Evolutionary conservation across 2,329 filamentous ascomycete species (phyloP).

Genomic region (Stagonosporopsis tanaceti): DNA sequence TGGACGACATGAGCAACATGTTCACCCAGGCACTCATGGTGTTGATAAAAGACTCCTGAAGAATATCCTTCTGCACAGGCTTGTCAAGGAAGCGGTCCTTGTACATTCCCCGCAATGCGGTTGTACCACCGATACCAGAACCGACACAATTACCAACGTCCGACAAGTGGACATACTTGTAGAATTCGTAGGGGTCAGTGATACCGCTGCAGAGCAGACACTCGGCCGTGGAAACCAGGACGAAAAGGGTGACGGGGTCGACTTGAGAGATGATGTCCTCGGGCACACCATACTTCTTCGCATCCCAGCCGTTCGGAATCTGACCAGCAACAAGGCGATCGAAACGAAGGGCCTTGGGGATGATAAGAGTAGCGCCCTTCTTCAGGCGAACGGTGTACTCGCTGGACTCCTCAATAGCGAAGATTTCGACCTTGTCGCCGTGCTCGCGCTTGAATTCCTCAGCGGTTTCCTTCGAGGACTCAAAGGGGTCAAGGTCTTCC

Average conservation of each 20-base stretch:
- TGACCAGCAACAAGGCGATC: conserved; percentile 97
- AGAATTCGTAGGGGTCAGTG: conserved; percentile 99
- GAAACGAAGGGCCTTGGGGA: conserved; percentile 96
- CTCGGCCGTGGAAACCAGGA: conserved; percentile 92
- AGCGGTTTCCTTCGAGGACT: conserved; percentile 95
- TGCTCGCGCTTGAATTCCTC: conserved; percentile 98
- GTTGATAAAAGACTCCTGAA: conserved; percentile 99
- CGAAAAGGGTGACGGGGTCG: conserved; percentile 93
- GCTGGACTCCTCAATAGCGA: conserved; percentile 90
- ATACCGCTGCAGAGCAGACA: conserved; percentile 91
- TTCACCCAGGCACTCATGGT: conserved; percentile 99
- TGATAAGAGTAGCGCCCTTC: conserved; percentile 93
- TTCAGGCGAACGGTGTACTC: conserved; percentile 94
- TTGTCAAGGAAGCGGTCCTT: conserved; percentile 96
- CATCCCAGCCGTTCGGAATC: conserved; percentile 96
- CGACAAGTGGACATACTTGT: conserved; percentile 98
- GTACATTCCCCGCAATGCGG: conserved; percentile 95
- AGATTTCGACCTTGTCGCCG: conserved; percentile 96
- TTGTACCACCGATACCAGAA: conserved; percentile 96
- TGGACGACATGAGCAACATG: conserved; percentile 97
- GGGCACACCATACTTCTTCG: conserved; percentile 93
- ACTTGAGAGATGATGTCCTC: conserved; percentile 98
- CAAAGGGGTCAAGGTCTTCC: conserved; percentile 96
- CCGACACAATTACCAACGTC: conserved; percentile 98
- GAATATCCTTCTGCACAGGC: conserved; percentile 97